phyloP scores from a whole-genome alignment of 495 filamentous ascomycete genomes.

The Ascodesmis nigricans region DNA sequence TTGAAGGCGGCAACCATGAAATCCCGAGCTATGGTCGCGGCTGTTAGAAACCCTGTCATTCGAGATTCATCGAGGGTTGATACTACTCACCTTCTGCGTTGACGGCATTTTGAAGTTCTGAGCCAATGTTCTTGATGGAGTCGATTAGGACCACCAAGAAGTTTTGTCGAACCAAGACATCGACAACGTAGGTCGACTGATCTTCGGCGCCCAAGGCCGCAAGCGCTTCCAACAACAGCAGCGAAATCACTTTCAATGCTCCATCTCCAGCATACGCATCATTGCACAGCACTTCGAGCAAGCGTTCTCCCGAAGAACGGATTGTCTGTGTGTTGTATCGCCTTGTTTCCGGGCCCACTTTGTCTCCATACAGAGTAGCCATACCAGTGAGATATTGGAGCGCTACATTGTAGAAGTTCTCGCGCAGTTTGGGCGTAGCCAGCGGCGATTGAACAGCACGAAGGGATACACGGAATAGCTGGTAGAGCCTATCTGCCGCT shows the following conservation, averaged over 20 bases:
- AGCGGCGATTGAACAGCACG: slow-evolving; percentile 49
- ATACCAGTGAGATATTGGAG: slow-evolving; percentile 63
- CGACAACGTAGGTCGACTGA: slow-evolving; percentile 46
- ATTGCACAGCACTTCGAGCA: slow-evolving; percentile 74
- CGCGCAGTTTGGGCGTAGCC: slow-evolving; percentile 45
- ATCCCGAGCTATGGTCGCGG: no score
- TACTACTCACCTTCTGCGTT: slow-evolving; percentile 28
- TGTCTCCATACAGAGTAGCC: slow-evolving; percentile 27
- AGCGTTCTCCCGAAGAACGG: slow-evolving; percentile 48
- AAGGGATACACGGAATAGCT: slow-evolving; percentile 69
- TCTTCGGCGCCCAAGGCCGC: slow-evolving; percentile 43
- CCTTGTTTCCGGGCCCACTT: slow-evolving; percentile 25
- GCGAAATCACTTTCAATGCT: slow-evolving; percentile 56
- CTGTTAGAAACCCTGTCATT: slow-evolving; percentile 11
- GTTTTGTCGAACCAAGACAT: slow-evolving; percentile 60
- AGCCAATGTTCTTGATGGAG: slow-evolving; percentile 45
- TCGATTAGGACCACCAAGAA: slow-evolving; percentile 79
- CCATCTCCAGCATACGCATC: slow-evolving; percentile 75
- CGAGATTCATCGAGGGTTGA: background rate
- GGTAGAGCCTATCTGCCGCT: slow-evolving; percentile 69
- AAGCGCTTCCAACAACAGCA: slow-evolving; percentile 49
- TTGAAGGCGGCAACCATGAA: slow-evolving; percentile 56
- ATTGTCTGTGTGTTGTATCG: slow-evolving; percentile 52
- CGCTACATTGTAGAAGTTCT: slow-evolving; percentile 71
- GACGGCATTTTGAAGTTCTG: slow-evolving; percentile 35